Evolutionary conservation across 2,329 filamentous ascomycete genomes (phyloP).

Genomic region (Colletotrichum noveboracense): DNA sequence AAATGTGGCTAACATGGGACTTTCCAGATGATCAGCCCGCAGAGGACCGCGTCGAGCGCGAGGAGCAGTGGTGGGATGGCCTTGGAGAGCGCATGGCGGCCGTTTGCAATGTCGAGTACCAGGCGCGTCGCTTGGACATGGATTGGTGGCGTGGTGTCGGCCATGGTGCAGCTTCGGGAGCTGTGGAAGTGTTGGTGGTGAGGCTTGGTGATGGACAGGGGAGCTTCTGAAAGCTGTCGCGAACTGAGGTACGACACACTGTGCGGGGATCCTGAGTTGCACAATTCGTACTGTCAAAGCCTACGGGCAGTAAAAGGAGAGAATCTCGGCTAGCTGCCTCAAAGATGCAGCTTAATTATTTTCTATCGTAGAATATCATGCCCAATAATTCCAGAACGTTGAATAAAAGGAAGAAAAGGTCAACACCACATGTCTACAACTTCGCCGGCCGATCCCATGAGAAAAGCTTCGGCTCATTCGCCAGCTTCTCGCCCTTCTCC

Average conservation of each 20-base stretch:
- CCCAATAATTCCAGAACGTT: neutral
- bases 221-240: slow-evolving; percentile 20
- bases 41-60: slow-evolving; percentile 73
- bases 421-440: neutral
- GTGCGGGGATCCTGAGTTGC: neutral
- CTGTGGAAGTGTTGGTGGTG: neutral
- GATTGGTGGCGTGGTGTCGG: slow-evolving; percentile 7
- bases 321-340: neutral
- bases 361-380: neutral
- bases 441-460: slow-evolving; percentile 22
- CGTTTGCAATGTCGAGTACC: slow-evolving; percentile 49
- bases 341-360: neutral
- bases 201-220: slow-evolving; percentile 9
- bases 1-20: slow-evolving; percentile 72
- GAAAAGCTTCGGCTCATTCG: slow-evolving; percentile 34
- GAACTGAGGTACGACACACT: slow-evolving; percentile 4
- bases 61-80: slow-evolving; percentile 67
- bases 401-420: neutral
- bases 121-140: slow-evolving; percentile 22
- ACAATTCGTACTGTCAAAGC: neutral
- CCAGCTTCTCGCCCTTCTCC: slow-evolving; percentile 31
- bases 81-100: slow-evolving; percentile 54
- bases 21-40: slow-evolving; percentile 77
- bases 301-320: neutral
- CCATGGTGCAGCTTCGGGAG: slow-evolving; percentile 18